Percentiles rank a stretch among this genome's conserved stretches.
Conservation (phyloP, 2,329 filamentous ascomycete species). For the Diaporthe sp. region DNA sequence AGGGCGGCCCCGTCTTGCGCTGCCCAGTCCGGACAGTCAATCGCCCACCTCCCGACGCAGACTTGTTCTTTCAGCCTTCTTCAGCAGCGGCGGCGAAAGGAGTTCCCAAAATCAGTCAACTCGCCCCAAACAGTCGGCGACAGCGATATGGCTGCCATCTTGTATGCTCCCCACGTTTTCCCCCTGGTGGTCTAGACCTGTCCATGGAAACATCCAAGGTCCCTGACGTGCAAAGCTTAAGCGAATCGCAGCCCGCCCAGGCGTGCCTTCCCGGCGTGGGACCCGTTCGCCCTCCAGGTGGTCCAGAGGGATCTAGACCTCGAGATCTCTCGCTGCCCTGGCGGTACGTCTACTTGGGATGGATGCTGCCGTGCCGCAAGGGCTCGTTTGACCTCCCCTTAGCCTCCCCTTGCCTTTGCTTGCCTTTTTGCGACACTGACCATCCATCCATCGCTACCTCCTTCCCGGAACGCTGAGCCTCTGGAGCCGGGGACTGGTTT, state of each 20-base stretch:
- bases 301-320: conserved; percentile 32
- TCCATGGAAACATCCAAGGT: conserved; percentile 30
- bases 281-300: conserved; percentile 29
- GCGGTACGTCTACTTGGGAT: conserved; percentile 13
- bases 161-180: conserved; percentile 33
- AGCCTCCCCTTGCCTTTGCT: background rate
- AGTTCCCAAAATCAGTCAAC: conserved; percentile 1
- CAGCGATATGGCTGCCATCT: conserved; percentile 18
- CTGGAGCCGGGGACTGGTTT: background rate
- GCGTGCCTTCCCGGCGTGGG: conserved; percentile 21
- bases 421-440: background rate
- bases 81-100: too few species aligned
- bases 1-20: background rate
- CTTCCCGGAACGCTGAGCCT: conserved; percentile 8
- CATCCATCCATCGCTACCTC: background rate
- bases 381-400: conserved; percentile 2
- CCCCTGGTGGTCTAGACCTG: conserved; percentile 33
- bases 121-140: conserved; percentile 5
- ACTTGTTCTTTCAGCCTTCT: background rate
- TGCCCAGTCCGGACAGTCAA: background rate
- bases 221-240: conserved; percentile 35
- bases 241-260: conserved; percentile 30
- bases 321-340: conserved; percentile 19
- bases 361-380: background rate
- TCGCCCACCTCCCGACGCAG: background rate